Conservation (phyloP, 768 basidiomycete species). For the Leucocoprinus sp. region DNA sequence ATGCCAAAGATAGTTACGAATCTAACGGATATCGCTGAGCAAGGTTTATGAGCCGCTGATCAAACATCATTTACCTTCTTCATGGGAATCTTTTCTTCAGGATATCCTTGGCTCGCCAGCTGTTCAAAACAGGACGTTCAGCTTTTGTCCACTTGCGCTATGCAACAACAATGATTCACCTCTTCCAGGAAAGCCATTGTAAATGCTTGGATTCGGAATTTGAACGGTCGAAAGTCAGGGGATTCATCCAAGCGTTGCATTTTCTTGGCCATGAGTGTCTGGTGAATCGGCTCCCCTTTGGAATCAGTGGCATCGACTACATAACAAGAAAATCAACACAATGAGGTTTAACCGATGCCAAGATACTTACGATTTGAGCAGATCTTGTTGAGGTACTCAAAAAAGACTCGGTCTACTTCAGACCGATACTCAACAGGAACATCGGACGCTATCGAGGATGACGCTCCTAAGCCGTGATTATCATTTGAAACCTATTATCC, state of each 20-base stretch:
- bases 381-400: constrained; percentile 77
- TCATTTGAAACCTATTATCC: constrained; percentile 22
- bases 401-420: constrained; percentile 86
- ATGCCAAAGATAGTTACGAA: constrained; percentile 93
- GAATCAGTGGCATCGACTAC: constrained; percentile 86
- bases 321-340: constrained; percentile 15
- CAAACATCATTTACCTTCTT: constrained; percentile 61
- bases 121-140: constrained; percentile 22
- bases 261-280: constrained; percentile 97
- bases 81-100: constrained; percentile 92
- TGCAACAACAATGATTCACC: constrained; percentile 34
- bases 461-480: constrained; percentile 15
- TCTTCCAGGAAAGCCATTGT: constrained; percentile 93
- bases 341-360: background rate
- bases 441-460: constrained; percentile 33
- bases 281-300: constrained; percentile 96
- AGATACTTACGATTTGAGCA: constrained; percentile 80
- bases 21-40: constrained; percentile 31
- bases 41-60: background rate
- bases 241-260: constrained; percentile 97
- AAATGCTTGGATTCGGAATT: constrained; percentile 97
- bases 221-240: constrained; percentile 95
- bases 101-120: constrained; percentile 80
- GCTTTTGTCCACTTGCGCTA: background rate
- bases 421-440: constrained; percentile 73